Percentiles rank a stretch among this genome's conserved stretches.
These are phyloP conservation scores for Tuber indicum DNA, from an alignment of 495 filamentous ascomycete species.

Conservation along the genomic window DNA sequence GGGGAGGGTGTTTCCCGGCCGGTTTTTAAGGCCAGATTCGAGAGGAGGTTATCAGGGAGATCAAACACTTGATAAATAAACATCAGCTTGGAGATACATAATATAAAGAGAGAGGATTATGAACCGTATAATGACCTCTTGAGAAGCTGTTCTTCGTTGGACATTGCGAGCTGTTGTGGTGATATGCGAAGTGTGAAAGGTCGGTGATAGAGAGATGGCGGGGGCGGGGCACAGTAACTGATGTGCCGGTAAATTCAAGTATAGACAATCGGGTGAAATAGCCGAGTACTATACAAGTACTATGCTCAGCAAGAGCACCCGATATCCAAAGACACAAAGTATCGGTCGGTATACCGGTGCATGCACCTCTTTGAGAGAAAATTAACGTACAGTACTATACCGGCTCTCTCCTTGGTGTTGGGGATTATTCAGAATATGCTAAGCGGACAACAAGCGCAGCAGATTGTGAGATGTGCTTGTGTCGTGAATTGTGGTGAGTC, in stretches of 20 bases:
- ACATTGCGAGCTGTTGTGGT: slow-evolving; percentile 12
- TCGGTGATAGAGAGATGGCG: slow-evolving; percentile 6
- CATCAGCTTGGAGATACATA: slow-evolving; percentile 21
- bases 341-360: neutral
- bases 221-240: neutral
- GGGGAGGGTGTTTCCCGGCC: slow-evolving; percentile 38
- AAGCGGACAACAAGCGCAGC: neutral
- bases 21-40: slow-evolving; percentile 57
- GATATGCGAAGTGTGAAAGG: neutral
- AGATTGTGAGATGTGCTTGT: neutral
- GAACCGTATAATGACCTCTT: slow-evolving; percentile 61
- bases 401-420: neutral
- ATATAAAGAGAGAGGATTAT: slow-evolving; percentile 16
- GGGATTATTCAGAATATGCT: neutral
- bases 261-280: neutral
- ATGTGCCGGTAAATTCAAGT: neutral
- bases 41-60: slow-evolving; percentile 69
- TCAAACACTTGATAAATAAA: slow-evolving; percentile 62
- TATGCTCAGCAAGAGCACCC: neutral
- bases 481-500: neutral
- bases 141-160: slow-evolving; percentile 50
- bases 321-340: neutral
- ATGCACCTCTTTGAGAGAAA: neutral
- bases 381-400: neutral
- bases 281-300: neutral